Conservation (phyloP, 2,329 filamentous ascomycete species). For the Colletotrichum coccodes region DNA sequence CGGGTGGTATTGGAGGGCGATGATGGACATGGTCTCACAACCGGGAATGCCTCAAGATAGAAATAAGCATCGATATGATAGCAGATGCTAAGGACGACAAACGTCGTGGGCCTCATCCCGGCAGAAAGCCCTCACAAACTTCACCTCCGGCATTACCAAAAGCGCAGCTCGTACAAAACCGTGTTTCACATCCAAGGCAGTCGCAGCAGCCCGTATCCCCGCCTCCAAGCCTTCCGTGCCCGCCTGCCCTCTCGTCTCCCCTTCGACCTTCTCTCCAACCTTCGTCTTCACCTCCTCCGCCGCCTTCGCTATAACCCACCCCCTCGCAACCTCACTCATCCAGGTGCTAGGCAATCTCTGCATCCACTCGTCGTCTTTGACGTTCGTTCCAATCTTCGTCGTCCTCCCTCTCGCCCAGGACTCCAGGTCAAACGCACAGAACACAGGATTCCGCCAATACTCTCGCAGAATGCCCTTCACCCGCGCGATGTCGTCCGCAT, state of each 20-base stretch:
- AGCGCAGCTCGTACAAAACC: neutral
- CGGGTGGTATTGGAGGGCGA: too few relatives aligned
- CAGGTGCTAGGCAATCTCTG: neutral
- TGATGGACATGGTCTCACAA: too few relatives aligned
- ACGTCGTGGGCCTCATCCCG: neutral
- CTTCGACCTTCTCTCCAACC: too few relatives aligned
- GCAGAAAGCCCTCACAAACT: conserved; percentile 17
- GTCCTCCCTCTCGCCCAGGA: conserved; percentile 8
- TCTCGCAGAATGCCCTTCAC: conserved; percentile 1
- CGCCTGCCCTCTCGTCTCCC: neutral
- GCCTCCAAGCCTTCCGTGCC: neutral
- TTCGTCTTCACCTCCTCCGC: neutral
- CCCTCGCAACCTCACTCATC: conserved; percentile 26
- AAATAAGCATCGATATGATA: neutral
- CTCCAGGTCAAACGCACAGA: conserved; percentile 27
- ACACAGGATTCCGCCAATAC: conserved; percentile 19
- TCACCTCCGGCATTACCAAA: conserved; percentile 13
- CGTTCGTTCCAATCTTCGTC: neutral
- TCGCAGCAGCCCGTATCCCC: neutral
- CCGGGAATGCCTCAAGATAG: neutral
- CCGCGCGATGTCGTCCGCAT: conserved; percentile 12
- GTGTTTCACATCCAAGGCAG: neutral
- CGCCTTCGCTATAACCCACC: conserved; percentile 8
- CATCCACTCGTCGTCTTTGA: conserved; percentile 21
- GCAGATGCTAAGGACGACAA: neutral